A percentile compares a stretch with the other conserved stretches of the same genome.
These are phyloP conservation scores for Passalora sequoiae DNA, from an alignment of 2,329 filamentous ascomycete genomes.

Conservation along the genomic window DNA sequence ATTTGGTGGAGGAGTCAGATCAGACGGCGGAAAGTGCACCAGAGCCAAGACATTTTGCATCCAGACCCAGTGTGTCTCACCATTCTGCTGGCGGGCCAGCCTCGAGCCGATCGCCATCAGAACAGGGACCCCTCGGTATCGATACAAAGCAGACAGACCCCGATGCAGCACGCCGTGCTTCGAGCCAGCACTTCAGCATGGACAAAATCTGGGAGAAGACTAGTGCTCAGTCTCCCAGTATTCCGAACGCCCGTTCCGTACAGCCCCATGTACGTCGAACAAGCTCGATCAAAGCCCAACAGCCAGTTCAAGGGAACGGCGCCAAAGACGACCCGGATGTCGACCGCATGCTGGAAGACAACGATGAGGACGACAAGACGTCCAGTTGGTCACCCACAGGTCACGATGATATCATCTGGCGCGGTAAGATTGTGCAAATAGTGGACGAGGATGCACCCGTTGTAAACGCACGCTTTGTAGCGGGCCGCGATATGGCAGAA, in stretches of 20 bases:
- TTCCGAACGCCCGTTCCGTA: constrained; percentile 36
- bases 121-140: constrained; percentile 17
- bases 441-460: constrained; percentile 38
- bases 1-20: constrained; percentile 68
- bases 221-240: constrained; percentile 58
- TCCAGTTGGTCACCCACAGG: constrained; percentile 69
- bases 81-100: neutral
- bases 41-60: neutral
- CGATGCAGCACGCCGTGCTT: constrained; percentile 31
- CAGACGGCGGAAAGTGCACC: constrained; percentile 7
- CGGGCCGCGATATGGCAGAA: constrained; percentile 69
- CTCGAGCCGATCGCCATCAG: constrained; percentile 8
- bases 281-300: constrained; percentile 25
- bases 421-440: constrained; percentile 55
- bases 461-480: constrained; percentile 75
- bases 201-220: constrained; percentile 80
- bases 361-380: constrained; percentile 74
- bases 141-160: constrained; percentile 17
- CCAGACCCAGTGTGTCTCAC: neutral
- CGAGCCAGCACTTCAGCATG: constrained; percentile 61
- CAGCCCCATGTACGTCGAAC: constrained; percentile 44
- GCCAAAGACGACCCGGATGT: constrained; percentile 79
- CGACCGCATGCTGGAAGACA: constrained; percentile 77
- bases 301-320: constrained; percentile 39
- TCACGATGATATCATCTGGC: constrained; percentile 66